Conservation (phyloP, 108 stramenopile genomes). For the Nannochloropsis gaditana region DNA sequence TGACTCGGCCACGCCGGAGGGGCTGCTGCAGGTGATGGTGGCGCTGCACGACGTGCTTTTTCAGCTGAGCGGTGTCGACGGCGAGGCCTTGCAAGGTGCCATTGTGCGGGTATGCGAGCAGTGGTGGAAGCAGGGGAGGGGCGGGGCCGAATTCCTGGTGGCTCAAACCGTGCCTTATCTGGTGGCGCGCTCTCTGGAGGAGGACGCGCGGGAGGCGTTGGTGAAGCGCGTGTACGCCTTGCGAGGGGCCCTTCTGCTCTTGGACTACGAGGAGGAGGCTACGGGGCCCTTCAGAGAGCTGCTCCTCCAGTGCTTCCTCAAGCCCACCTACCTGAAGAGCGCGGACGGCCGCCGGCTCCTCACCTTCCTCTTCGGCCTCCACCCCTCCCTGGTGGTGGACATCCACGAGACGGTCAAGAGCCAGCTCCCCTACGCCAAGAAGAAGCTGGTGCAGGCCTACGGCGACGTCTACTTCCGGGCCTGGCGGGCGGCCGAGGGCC, state of each 20-base stretch:
- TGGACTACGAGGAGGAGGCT: slow-evolving; percentile 78
- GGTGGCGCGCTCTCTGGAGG: slow-evolving; percentile 55
- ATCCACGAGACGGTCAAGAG: slow-evolving; percentile 61
- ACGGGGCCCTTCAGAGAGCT: slow-evolving; percentile 53
- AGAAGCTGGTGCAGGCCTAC: slow-evolving; percentile 62
- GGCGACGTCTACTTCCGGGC: slow-evolving; percentile 68
- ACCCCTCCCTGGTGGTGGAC: slow-evolving; percentile 62
- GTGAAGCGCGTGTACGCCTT: slow-evolving; percentile 67
- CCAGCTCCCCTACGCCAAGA: slow-evolving; percentile 63
- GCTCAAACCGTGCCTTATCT: slow-evolving; percentile 69
- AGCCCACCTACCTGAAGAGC: slow-evolving; percentile 60
- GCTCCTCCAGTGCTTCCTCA: slow-evolving; percentile 49
- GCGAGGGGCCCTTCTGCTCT: slow-evolving; percentile 63
- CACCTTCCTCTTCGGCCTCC: slow-evolving; percentile 64
- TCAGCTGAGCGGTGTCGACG: slow-evolving; percentile 60
- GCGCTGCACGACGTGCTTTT: slow-evolving; percentile 65
- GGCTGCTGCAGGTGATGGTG: slow-evolving; percentile 60
- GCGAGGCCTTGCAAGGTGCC: slow-evolving; percentile 51
- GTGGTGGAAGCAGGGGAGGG: slow-evolving; percentile 70
- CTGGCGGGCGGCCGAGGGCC: slow-evolving; percentile 61
- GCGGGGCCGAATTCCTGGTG: slow-evolving; percentile 66
- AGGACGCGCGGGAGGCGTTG: slow-evolving; percentile 61
- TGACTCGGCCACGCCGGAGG: slow-evolving; percentile 48
- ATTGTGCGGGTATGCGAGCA: slow-evolving; percentile 71
- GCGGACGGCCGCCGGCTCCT: slow-evolving; percentile 68